phyloP scores from a whole-genome alignment of 495 filamentous ascomycete genomes.

The Lasiosphaeriaceae sp. region DNA sequence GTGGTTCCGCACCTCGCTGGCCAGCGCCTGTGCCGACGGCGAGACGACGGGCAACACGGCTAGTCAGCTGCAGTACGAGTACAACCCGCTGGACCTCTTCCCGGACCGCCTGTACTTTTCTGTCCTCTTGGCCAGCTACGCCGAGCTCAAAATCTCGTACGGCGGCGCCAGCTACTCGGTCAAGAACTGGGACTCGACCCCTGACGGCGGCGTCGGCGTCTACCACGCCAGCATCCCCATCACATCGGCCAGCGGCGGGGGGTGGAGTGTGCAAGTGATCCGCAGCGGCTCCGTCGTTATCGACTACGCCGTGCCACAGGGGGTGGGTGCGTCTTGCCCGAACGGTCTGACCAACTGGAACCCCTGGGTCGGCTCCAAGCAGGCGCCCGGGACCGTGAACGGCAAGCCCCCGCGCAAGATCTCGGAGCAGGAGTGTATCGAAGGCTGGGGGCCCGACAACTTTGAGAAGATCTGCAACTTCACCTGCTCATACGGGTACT shows the following conservation, averaged over 20 bases:
- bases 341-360: slow-evolving; percentile 4
- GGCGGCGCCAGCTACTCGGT: slow-evolving; percentile 37
- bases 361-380: not conserved
- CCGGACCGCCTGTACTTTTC: slow-evolving; percentile 39
- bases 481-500: not conserved
- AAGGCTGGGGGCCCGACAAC: slow-evolving; percentile 1
- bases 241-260: slow-evolving; percentile 43
- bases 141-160: slow-evolving; percentile 44
- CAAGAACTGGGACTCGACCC: slow-evolving; percentile 25
- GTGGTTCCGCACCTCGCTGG: slow-evolving; percentile 54
- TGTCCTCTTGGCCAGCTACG: slow-evolving; percentile 37
- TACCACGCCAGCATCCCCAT: slow-evolving; percentile 44
- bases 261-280: no score
- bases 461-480: not conserved
- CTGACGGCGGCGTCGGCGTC: slow-evolving; percentile 37
- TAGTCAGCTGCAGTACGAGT: slow-evolving; percentile 7
- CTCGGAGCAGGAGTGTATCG: slow-evolving; percentile 3
- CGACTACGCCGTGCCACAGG: no score
- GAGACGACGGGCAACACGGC: slow-evolving; percentile 30
- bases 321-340: not conserved
- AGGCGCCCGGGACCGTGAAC: not conserved
- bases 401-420: not conserved
- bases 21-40: slow-evolving; percentile 20
- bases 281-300: slow-evolving; percentile 32
- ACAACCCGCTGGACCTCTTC: slow-evolving; percentile 5